Conservation (phyloP, 768 basidiomycete genomes). For the Coprinopsis cinerea region DNA sequence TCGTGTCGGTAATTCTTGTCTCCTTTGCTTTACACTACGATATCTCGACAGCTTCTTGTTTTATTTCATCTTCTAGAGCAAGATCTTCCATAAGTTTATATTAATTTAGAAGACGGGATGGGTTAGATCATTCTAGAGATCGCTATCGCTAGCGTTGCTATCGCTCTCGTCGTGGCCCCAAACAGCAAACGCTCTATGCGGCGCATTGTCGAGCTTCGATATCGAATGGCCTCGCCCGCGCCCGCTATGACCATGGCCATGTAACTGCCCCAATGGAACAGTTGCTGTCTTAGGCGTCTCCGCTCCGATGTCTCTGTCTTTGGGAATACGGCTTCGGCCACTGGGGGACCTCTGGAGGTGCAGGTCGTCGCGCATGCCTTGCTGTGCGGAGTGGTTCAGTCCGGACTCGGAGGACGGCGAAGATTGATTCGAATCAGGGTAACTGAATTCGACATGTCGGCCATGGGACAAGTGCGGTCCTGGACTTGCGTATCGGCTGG, state of each 20-base stretch:
- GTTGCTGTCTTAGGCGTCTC: conserved; percentile 54
- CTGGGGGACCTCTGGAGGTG: conserved; percentile 27
- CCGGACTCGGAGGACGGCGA: conserved; percentile 30
- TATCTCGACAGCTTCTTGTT: not conserved
- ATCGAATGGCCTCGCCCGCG: conserved; percentile 29
- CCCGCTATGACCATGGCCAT: too few species aligned
- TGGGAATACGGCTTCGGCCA: conserved; percentile 51
- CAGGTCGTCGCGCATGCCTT: conserved; percentile 29
- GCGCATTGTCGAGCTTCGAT: conserved; percentile 31
- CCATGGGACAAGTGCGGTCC: conserved; percentile 37
- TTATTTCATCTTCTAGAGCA: not conserved
- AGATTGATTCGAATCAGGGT: conserved; percentile 31
- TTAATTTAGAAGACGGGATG: not conserved
- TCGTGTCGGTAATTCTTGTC: too few species aligned
- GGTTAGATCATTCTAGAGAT: conserved; percentile 19
- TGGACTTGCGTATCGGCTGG: conserved; percentile 51
- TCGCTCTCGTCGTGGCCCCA: conserved; percentile 90
- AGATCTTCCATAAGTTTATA: too few species aligned
- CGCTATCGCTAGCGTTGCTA: conserved; percentile 74
- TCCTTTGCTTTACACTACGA: too few species aligned
- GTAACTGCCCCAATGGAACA: conserved; percentile 28
- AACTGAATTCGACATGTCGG: conserved; percentile 46
- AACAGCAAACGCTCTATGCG: conserved; percentile 68
- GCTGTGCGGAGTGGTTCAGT: conserved; percentile 22
- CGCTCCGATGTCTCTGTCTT: conserved; percentile 28